These are phyloP conservation scores for Drechslerella dactyloides DNA, from an alignment of 2,329 filamentous ascomycete genomes.

Conservation along the genomic window DNA sequence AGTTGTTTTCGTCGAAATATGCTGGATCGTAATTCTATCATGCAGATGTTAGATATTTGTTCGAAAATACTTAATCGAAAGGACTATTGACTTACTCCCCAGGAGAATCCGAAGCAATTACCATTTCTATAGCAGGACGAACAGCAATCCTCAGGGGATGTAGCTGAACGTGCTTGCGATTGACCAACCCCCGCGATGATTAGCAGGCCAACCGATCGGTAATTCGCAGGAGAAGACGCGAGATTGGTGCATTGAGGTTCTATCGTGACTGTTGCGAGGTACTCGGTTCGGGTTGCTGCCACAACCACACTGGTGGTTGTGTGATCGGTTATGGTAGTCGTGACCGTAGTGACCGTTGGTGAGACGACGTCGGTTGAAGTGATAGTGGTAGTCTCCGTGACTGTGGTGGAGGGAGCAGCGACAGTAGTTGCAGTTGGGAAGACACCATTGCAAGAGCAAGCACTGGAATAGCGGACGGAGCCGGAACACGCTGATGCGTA, in stretches of 20 bases:
- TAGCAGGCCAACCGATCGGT: background rate
- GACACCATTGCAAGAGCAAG: constrained; percentile 1
- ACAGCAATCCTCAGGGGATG: background rate
- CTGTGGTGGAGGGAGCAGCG: constrained; percentile 4
- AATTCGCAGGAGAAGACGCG: background rate
- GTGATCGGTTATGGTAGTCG: too few relatives aligned
- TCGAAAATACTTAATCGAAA: too few relatives aligned
- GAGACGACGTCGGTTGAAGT: background rate
- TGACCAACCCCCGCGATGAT: background rate
- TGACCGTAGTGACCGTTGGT: too few relatives aligned
- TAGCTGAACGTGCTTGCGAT: background rate
- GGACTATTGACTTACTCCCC: background rate
- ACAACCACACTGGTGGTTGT: too few relatives aligned
- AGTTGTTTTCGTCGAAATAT: too few relatives aligned
- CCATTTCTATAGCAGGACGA: background rate
- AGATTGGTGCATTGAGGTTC: background rate
- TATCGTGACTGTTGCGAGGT: background rate
- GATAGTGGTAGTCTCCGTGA: background rate
- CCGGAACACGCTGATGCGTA: background rate
- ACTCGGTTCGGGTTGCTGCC: background rate
- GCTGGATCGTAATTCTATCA: too few relatives aligned
- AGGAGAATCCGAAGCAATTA: constrained; percentile 2
- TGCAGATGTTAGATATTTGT: background rate
- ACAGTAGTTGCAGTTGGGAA: background rate
- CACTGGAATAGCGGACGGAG: background rate